Conservation (phyloP, 1,284 basidiomycete genomes). For the Rhizoctonia solani region DNA sequence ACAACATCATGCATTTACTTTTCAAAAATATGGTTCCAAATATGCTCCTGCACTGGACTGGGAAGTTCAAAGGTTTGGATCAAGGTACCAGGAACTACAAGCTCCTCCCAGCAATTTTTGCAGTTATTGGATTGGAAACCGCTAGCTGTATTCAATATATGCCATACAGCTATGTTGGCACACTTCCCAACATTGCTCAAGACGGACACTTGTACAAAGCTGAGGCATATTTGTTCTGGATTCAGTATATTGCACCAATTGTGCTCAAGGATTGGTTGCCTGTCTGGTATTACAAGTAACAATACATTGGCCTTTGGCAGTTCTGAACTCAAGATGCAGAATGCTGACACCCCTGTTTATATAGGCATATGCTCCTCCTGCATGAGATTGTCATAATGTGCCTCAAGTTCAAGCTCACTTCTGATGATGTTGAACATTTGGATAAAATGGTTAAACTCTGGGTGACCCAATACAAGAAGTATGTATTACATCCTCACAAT, state of each 20-base stretch:
- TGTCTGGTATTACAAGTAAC: slow-evolving; percentile 43
- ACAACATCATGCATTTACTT: slow-evolving; percentile 45
- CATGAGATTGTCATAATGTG: slow-evolving; percentile 50
- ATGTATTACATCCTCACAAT: slow-evolving; percentile 16
- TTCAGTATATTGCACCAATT: slow-evolving; percentile 44
- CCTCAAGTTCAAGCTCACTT: slow-evolving; percentile 49
- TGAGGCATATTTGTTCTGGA: slow-evolving; percentile 49
- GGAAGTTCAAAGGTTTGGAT: slow-evolving; percentile 44
- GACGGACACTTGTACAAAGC: slow-evolving; percentile 44
- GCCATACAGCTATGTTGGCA: slow-evolving; percentile 43
- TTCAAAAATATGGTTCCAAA: slow-evolving; percentile 10
- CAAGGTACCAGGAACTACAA: slow-evolving; percentile 36
- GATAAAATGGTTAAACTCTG: slow-evolving; percentile 48
- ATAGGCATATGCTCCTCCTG: too few relatives aligned
- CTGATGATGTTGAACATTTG: slow-evolving; percentile 46
- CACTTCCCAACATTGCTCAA: slow-evolving; percentile 43
- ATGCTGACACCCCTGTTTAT: too few relatives aligned
- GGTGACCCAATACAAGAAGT: slow-evolving; percentile 54
- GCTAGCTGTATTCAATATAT: slow-evolving; percentile 43
- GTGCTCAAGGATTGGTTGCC: slow-evolving; percentile 42
- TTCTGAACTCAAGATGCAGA: too few relatives aligned
- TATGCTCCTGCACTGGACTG: slow-evolving; percentile 44
- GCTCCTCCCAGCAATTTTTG: slow-evolving; percentile 42
- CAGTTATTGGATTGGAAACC: slow-evolving; percentile 43
- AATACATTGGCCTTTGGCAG: not conserved